Percentiles rank a stretch among this genome's conserved stretches.
Conservation (phyloP, 2,329 filamentous ascomycete genomes). For the Microcyclosporella mali region DNA sequence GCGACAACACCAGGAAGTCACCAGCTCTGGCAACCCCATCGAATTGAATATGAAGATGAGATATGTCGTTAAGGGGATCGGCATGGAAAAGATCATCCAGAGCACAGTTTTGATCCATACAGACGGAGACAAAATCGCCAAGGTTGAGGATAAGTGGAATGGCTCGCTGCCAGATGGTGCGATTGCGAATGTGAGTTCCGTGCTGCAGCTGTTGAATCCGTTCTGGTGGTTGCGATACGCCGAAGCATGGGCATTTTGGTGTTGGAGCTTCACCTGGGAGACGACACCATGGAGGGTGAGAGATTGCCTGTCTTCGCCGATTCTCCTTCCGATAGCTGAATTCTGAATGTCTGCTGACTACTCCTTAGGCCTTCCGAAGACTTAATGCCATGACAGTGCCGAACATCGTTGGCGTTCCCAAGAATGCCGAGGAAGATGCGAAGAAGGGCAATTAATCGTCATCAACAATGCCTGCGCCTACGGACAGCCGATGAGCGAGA, state of each 20-base stretch:
- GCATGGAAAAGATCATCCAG: slow-evolving; percentile 46
- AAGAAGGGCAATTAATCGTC: slow-evolving; percentile 40
- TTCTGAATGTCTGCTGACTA: slow-evolving; percentile 25
- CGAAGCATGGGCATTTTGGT: slow-evolving; percentile 35
- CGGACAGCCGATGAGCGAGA: too few relatives aligned
- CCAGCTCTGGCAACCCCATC: slow-evolving; percentile 53
- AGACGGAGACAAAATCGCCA: slow-evolving; percentile 42
- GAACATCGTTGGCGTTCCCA: slow-evolving; percentile 47
- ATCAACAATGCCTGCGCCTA: too few relatives aligned
- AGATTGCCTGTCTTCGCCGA: slow-evolving; percentile 2
- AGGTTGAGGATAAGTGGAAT: slow-evolving; percentile 52
- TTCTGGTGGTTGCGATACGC: slow-evolving; percentile 36
- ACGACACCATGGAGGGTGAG: slow-evolving; percentile 38
- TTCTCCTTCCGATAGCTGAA: background rate
- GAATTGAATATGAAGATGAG: slow-evolving; percentile 48
- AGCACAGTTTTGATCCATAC: slow-evolving; percentile 45
- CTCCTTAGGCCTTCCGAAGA: slow-evolving; percentile 44
- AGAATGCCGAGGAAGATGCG: slow-evolving; percentile 48
- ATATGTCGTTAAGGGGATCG: slow-evolving; percentile 50
- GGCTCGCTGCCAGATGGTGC: slow-evolving; percentile 46
- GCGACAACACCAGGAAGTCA: slow-evolving; percentile 50
- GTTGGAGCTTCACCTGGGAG: slow-evolving; percentile 37
- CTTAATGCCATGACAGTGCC: slow-evolving; percentile 49
- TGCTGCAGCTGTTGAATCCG: slow-evolving; percentile 28
- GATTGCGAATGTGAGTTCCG: slow-evolving; percentile 46